Conservation (phyloP, 768 basidiomycete species). For the Tricholoma saponaceum region DNA sequence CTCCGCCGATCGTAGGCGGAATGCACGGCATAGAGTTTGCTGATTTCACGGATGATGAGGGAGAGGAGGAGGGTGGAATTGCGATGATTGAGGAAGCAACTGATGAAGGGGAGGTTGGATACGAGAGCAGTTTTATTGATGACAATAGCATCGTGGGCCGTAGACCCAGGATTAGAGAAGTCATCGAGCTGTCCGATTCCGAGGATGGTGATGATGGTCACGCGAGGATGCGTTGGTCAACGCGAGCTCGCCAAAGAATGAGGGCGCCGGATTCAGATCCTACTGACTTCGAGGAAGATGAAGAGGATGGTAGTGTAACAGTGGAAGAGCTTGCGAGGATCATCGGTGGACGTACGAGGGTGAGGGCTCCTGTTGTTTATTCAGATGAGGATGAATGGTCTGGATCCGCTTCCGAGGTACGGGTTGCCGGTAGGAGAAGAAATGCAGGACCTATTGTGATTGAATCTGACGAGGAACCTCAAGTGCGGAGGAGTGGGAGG, state of each 20-base stretch:
- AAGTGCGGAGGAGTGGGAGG: neutral
- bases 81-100: slow-evolving; percentile 12
- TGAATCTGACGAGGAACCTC: slow-evolving; percentile 4
- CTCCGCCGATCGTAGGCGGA: neutral
- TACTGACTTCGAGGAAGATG: slow-evolving; percentile 1
- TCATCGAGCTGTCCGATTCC: neutral
- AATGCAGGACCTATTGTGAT: neutral
- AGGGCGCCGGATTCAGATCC: neutral
- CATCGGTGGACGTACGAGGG: neutral
- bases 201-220: neutral
- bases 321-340: slow-evolving; percentile 2
- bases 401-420: neutral
- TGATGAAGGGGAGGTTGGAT: slow-evolving; percentile 32
- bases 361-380: neutral
- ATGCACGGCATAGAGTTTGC: neutral
- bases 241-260: neutral
- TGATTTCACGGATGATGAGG: slow-evolving; percentile 11
- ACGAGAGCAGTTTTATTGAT: slow-evolving; percentile 54
- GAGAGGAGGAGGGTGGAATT: slow-evolving; percentile 7
- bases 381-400: neutral
- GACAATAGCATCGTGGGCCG: slow-evolving; percentile 13
- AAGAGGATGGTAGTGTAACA: neutral
- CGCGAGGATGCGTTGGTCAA: neutral
- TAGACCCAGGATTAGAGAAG: neutral
- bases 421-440: neutral